Base-by-base conservation (phyloP, 768 basidiomycete genomes). In the Boletus fagicola region DNA sequence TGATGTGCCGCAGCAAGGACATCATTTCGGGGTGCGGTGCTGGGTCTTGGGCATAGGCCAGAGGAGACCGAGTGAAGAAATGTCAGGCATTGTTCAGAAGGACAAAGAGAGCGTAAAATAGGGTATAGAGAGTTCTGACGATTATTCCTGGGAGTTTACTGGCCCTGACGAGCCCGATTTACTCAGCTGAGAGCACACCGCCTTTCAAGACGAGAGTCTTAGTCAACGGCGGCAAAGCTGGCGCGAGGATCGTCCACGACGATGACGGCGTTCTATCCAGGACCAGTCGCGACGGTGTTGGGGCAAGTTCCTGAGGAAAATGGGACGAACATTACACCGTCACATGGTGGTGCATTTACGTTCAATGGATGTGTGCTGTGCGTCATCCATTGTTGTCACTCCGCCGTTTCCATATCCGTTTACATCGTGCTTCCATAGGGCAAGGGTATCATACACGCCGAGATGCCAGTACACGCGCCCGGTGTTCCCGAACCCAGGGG, bases 381-480 rank as follows among this genome's bases (percentile, higher is more conserved):
- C n/a, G n/a, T n/a, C n/a, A n/a, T n/a, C n/a, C n/a, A n/a, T n/a
- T n/a, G n/a, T n/a, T n/a, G n/a, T n/a, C n/a, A n/a, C n/a, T n/a
- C n/a, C n/a, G n/a, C n/a, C n/a, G n/a, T n/a, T n/a, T n/a, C n/a
- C n/a, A n/a, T n/a, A n/a, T n/a, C n/a, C n/a, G n/a, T n/a, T n/a
- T n/a, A n/a, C n/a, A n/a, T n/a, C n/a, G n/a, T n/a, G n/a, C n/a
- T n/a, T 51, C 58, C 33, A n/a, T 44, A 77, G 78, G 82, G 82
- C 36, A 76, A 77, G 65, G 90, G 90, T 48, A 90, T 90, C 64
- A 86, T 91, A 35, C 89, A 92, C 59, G 86, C 88, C 2, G 88
- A 91, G 76, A 97, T 97, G 91, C 96, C 96, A 2, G 78, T 93
- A 6, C 86, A 90, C 57, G 83, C 79, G 1, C 69, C 72, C 1